Evolutionary conservation across 192 early-diverging fungal species (phyloP).

Genomic region (Coemansia sp.): DNA sequence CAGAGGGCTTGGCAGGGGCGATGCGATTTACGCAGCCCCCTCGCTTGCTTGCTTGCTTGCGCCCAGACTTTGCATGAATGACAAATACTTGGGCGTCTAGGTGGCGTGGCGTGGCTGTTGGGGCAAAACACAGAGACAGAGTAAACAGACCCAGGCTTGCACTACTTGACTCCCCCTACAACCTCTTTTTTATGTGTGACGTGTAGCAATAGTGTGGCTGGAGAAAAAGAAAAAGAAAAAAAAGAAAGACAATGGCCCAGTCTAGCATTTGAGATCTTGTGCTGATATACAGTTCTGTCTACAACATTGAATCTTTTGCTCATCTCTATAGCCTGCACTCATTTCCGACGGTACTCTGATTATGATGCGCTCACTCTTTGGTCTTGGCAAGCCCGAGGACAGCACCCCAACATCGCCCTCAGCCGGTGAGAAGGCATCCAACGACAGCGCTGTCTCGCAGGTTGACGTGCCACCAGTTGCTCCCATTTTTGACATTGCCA

Average conservation of each 20-base stretch:
- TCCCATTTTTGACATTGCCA: conserved; percentile 24
- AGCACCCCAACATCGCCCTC: conserved; percentile 13
- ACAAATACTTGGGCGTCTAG: not conserved
- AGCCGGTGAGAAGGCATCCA: conserved; percentile 20
- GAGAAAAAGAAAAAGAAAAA: too few relatives aligned
- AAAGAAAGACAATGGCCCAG: not conserved
- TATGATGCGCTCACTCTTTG: conserved; percentile 47
- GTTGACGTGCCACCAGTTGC: conserved; percentile 8
- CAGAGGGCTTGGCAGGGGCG: not conserved
- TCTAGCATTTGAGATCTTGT: not conserved
- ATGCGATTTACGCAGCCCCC: not conserved
- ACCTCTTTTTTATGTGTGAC: not conserved
- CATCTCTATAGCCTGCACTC: not conserved
- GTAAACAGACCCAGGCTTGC: not conserved
- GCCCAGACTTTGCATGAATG: conserved; percentile 4
- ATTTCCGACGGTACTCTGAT: not conserved
- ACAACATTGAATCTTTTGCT: not conserved
- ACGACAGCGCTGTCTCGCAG: not conserved
- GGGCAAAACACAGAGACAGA: not conserved
- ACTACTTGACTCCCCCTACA: not conserved
- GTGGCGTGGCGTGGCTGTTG: conserved; percentile 1
- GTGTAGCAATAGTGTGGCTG: not conserved
- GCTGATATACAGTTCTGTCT: not conserved
- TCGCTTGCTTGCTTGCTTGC: not conserved
- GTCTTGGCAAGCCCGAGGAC: conserved; percentile 35